Evolutionary conservation across 2,329 filamentous ascomycete species (phyloP).

Genomic region (Sporothrix protearum): DNA sequence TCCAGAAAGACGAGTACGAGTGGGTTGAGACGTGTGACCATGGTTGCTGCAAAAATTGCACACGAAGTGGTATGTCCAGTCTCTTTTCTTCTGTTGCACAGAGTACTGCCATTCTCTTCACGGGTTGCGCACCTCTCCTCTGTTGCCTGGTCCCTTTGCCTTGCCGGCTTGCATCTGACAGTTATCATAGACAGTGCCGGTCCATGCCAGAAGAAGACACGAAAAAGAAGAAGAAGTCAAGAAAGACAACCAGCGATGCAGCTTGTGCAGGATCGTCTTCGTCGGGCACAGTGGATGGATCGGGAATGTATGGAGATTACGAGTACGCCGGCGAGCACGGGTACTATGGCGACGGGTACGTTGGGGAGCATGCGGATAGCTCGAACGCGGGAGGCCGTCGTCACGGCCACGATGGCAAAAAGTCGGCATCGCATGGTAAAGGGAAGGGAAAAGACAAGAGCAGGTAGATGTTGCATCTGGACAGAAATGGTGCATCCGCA

Average conservation of each 20-base stretch:
- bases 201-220: slow-evolving; percentile 24
- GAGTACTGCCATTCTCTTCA: background rate
- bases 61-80: slow-evolving; percentile 41
- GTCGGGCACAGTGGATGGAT: background rate
- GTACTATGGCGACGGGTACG: slow-evolving; percentile 3
- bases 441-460: background rate
- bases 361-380: background rate
- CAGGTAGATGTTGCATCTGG: background rate
- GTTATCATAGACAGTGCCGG: slow-evolving; percentile 23
- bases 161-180: background rate
- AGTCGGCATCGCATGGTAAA: slow-evolving; percentile 14
- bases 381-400: background rate
- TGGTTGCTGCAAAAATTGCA: slow-evolving; percentile 51
- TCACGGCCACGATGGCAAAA: slow-evolving; percentile 11
- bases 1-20: slow-evolving; percentile 37
- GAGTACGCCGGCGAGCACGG: background rate
- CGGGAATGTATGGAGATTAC: slow-evolving; percentile 5
- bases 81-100: background rate
- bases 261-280: background rate
- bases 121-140: too few relatives aligned
- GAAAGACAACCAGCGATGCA: background rate
- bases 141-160: background rate
- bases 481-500: background rate
- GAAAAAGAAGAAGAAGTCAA: slow-evolving; percentile 25
- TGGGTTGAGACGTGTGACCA: slow-evolving; percentile 48